These are phyloP conservation scores for Digitaria exilis DNA, from an alignment of 202 grass and related monocot genomes.

Conservation along the genomic window DNA sequence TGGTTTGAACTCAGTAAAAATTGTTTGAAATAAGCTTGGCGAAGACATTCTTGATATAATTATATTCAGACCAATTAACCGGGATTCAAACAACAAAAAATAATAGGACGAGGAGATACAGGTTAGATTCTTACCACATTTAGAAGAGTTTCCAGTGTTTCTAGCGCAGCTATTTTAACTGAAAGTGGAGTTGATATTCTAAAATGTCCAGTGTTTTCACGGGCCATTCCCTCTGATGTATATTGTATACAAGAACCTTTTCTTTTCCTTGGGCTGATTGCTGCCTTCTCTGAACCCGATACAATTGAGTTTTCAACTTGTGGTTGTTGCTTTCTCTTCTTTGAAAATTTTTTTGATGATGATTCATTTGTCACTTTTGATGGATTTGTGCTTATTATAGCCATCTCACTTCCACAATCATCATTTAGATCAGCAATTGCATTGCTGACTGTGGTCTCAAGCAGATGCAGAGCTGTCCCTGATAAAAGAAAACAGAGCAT, in stretches of 20 bases:
- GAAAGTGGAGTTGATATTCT: constrained; percentile 48
- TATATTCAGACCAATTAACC: background rate
- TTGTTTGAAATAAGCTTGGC: background rate
- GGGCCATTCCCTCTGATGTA: constrained; percentile 23
- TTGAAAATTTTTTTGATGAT: constrained; percentile 55
- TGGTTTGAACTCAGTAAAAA: background rate
- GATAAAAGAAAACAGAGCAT: constrained; percentile 36
- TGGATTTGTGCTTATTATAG: constrained; percentile 35
- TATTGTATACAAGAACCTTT: constrained; percentile 51
- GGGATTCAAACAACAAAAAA: constrained; percentile 14
- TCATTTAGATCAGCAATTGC: constrained; percentile 74
- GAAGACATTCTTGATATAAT: background rate
- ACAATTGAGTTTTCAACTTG: constrained; percentile 43
- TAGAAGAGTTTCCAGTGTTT: constrained; percentile 82
- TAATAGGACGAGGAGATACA: constrained; percentile 7
- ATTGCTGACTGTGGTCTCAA: constrained; percentile 74
- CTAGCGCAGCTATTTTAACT: constrained; percentile 77
- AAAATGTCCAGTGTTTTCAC: constrained; percentile 38
- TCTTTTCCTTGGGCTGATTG: constrained; percentile 50
- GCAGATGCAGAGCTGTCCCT: constrained; percentile 81
- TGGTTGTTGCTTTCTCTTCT: constrained; percentile 72
- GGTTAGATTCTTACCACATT: constrained; percentile 67
- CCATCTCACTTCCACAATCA: constrained; percentile 42
- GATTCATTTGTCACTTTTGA: constrained; percentile 46
- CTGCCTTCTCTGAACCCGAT: constrained; percentile 41